These are phyloP conservation scores for Trichoderma parareesei DNA, from an alignment of 495 filamentous ascomycete species.

Conservation along the genomic window DNA sequence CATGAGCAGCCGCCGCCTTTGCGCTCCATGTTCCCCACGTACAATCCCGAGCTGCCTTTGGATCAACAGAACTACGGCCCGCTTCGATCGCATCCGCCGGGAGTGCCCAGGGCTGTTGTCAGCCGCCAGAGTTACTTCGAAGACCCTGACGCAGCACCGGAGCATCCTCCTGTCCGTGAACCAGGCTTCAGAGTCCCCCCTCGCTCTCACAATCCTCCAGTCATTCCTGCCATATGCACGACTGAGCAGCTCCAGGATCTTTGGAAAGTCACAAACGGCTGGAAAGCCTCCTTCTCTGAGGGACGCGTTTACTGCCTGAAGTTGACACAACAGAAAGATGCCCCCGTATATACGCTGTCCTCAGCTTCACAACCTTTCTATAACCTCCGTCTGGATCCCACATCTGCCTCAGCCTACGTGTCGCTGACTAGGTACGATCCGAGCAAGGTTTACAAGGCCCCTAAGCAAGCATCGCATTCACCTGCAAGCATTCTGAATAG, in stretches of 20 bases:
- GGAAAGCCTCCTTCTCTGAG: constrained; percentile 41
- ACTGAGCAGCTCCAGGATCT: constrained; percentile 43
- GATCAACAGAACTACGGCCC: constrained; percentile 63
- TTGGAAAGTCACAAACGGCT: constrained; percentile 51
- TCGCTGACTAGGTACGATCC: constrained; percentile 46
- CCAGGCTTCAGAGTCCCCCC: constrained; percentile 1
- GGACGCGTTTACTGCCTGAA: constrained; percentile 44
- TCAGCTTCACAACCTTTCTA: constrained; percentile 45
- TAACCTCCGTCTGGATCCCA: constrained; percentile 44
- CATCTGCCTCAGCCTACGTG: constrained; percentile 45
- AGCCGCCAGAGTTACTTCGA: constrained; percentile 44
- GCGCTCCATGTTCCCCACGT: constrained; percentile 69
- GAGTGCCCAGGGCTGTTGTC: constrained; percentile 49
- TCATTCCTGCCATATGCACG: constrained; percentile 37
- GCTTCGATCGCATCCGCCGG: constrained; percentile 43
- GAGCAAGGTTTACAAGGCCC: constrained; percentile 37
- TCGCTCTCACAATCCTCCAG: constrained; percentile 33
- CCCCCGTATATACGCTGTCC: constrained; percentile 44
- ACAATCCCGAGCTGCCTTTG: constrained; percentile 62
- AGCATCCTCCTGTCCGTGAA: constrained; percentile 18
- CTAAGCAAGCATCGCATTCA: constrained; percentile 17
- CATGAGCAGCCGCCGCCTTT: constrained; percentile 25
- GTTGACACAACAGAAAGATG: constrained; percentile 37
- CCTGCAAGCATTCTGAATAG: constrained; percentile 23
- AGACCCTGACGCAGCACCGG: constrained; percentile 17